Percentiles rank a stretch among this genome's conserved stretches.
Conservation (phyloP, 306 rosid genomes). For the Trichosanthes truncata region DNA sequence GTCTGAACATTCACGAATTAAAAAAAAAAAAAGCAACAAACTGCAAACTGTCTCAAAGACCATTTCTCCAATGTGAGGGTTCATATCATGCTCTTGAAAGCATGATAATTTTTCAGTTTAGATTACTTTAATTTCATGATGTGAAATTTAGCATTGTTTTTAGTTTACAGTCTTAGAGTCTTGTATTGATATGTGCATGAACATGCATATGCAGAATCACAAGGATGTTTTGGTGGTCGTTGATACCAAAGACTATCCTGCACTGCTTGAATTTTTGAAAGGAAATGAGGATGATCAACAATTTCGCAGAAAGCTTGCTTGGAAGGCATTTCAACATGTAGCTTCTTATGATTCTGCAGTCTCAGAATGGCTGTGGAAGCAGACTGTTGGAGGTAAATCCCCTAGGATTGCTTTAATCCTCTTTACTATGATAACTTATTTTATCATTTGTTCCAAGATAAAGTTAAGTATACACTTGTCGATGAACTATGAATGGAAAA, state of each 20-base stretch:
- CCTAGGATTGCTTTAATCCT: background rate
- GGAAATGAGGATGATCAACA: constrained; percentile 47
- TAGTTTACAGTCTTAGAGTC: background rate
- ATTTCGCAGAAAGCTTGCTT: constrained; percentile 76
- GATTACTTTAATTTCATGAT: background rate
- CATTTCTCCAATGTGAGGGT: background rate
- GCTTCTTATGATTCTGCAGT: constrained; percentile 91
- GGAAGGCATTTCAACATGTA: constrained; percentile 91
- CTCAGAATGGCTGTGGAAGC: constrained; percentile 96
- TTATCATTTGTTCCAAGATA: background rate
- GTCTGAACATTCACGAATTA: background rate
- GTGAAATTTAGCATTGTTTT: background rate
- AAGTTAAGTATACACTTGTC: background rate
- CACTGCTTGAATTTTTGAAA: constrained; percentile 58
- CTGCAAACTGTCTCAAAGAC: background rate
- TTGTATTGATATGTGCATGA: background rate
- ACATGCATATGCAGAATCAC: constrained; percentile 55
- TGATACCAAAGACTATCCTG: constrained; percentile 79
- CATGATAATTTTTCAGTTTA: background rate
- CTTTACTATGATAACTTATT: background rate
- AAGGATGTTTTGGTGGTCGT: constrained; percentile 87
- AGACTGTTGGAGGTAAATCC: constrained; percentile 52
- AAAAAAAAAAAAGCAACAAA: no score
- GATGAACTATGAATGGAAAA: background rate
- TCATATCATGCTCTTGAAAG: background rate